These are phyloP conservation scores for Fusarium tanahbumbuense DNA, from an alignment of 2,329 filamentous ascomycete species.

Conservation along the genomic window DNA sequence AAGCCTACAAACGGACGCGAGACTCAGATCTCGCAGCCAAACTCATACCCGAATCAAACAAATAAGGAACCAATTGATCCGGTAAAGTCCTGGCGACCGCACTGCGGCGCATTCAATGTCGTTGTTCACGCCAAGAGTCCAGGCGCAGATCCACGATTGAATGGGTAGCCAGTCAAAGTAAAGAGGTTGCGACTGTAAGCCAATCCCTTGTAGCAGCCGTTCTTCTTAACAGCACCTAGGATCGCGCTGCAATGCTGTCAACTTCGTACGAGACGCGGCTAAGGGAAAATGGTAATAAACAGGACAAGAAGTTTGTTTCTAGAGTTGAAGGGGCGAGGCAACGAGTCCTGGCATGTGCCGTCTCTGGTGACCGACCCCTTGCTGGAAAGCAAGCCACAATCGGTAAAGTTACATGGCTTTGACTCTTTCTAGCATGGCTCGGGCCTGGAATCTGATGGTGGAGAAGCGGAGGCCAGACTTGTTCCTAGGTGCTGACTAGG, in stretches of 20 bases:
- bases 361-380: conserved; percentile 6
- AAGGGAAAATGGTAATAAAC: conserved; percentile 13
- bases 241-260: neutral
- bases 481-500: conserved; percentile 23
- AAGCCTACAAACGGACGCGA: neutral
- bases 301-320: conserved; percentile 11
- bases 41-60: conserved; percentile 11
- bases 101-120: conserved; percentile 14
- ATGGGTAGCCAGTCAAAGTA: neutral
- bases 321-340: conserved; percentile 10
- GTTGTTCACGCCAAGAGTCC: conserved; percentile 9
- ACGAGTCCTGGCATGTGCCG: conserved; percentile 19
- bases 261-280: neutral
- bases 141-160: conserved; percentile 4
- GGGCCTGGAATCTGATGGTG: conserved; percentile 23
- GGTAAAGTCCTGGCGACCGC: conserved; percentile 11
- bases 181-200: neutral
- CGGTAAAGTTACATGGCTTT: conserved; percentile 23
- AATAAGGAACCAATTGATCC: conserved; percentile 10
- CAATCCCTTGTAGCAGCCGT: neutral
- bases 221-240: neutral
- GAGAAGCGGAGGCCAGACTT: conserved; percentile 9
- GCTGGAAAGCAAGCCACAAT: conserved; percentile 23
- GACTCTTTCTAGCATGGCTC: conserved; percentile 18
- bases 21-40: conserved; percentile 2